Conservation (phyloP, 2,329 filamentous ascomycete genomes). For the Fusarium guadeloupense region DNA sequence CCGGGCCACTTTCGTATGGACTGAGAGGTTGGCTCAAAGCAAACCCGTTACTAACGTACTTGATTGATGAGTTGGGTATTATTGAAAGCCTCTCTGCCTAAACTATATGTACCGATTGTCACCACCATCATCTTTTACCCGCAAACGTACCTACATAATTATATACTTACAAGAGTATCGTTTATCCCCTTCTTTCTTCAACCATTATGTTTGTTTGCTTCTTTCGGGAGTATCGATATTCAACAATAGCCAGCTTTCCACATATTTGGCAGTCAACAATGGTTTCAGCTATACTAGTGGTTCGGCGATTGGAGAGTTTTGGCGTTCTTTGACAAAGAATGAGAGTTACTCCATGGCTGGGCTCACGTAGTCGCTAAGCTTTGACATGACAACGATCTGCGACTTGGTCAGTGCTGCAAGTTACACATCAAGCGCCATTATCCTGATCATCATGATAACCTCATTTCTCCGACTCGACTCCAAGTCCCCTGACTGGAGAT, state of each 20-base stretch:
- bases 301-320: background rate
- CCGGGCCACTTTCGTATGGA: too few species aligned
- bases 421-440: background rate
- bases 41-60: too few species aligned
- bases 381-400: background rate
- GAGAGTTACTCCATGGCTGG: background rate
- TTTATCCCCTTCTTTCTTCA: background rate
- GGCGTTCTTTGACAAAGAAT: conserved; percentile 3
- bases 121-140: too few species aligned
- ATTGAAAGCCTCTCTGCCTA: too few species aligned
- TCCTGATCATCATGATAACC: conserved; percentile 7
- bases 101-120: too few species aligned
- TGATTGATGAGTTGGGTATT: too few species aligned
- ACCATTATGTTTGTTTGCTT: background rate
- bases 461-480: conserved; percentile 19
- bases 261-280: background rate
- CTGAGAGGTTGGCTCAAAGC: too few species aligned
- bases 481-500: background rate
- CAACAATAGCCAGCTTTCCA: background rate
- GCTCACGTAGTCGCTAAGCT: conserved; percentile 4
- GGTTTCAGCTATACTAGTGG: background rate
- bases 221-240: background rate
- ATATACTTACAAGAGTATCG: too few species aligned
- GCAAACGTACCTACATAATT: too few species aligned
- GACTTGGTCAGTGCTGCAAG: background rate